Base-by-base conservation (phyloP, 352 stramenopile genomes). In the Chrysophaeum taylorii region DNA sequence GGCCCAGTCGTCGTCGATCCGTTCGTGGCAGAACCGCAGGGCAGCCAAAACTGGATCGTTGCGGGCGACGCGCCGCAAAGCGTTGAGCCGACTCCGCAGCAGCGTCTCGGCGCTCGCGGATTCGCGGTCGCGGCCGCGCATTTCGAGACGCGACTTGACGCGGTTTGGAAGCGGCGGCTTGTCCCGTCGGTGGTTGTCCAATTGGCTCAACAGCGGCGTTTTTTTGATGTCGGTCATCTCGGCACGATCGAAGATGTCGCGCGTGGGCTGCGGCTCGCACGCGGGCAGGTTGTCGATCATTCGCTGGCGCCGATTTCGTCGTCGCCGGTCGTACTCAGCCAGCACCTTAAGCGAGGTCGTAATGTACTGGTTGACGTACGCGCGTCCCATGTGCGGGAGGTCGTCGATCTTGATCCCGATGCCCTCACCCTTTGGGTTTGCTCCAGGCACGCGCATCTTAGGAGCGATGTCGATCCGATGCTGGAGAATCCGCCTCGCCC, bases 341-440 rank as follows among this genome's bases (percentile, higher is more conserved):
- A 66, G 31, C 5, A 66, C 27, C 2, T 1, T 7, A 36, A 66
- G 15, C 4, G 57, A 66, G 12, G 35, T 36, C 4, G 16, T 16
- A 18, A 66, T n/a, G 57, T 66, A 66, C 35, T 66, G 57, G 35
- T 66, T 33, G 12, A 66, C 14, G 57, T 45, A 66, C 1, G 23
- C 7, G 27, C 25, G 2, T 15, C 5, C 14, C 7, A 63, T 7
- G 7, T 33, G 52, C 33, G 27, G 27, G 7, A 63, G 14, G 27
- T 27, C 25, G 5, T 25, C 36, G 12, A 38, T 38, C 5, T 63
- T 33, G 4, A 63, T 15, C 52, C n/a, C 7, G 23, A 63, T 63
- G 52, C 52, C 52, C 7, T 35, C 33, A 15, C 27, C 52, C 25
- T 2, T 7, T 2, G 52, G 52, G 27, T 9, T 25, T 15, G 52